Conservation (phyloP, 495 filamentous ascomycete genomes). For the Lichina pygmaea region DNA sequence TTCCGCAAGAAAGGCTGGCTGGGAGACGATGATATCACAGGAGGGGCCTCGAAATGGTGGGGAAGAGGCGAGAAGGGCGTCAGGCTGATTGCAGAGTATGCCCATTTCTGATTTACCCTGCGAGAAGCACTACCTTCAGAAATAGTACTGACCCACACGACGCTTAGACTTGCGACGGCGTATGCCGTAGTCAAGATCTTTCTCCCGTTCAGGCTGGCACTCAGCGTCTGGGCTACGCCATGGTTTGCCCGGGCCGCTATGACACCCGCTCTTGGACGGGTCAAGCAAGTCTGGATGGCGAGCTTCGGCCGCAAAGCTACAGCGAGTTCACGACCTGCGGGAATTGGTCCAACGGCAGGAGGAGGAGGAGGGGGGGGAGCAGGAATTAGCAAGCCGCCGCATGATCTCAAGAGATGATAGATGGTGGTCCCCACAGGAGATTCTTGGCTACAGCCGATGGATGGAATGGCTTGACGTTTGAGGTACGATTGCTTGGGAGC, state of each 20-base stretch:
- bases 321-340: background rate
- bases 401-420: no score
- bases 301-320: background rate
- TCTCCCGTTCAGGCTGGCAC: constrained; percentile 42
- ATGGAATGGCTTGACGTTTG: no score
- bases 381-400: no score
- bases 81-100: no score
- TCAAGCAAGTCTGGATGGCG: background rate
- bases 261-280: constrained; percentile 14
- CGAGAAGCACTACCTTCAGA: background rate
- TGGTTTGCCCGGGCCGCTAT: constrained; percentile 64
- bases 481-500: no score
- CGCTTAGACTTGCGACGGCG: constrained; percentile 39
- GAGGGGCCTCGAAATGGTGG: constrained; percentile 8
- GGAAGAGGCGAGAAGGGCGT: constrained; percentile 1
- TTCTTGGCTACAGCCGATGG: no score
- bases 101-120: background rate
- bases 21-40: background rate
- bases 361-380: no score
- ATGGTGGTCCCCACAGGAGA: no score
- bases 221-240: constrained; percentile 71
- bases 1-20: constrained; percentile 35
- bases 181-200: constrained; percentile 72
- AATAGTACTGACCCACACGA: background rate
- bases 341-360: background rate